Conservation (phyloP, 192 early-diverging fungal genomes). For the Piromyces finnis region DNA sequence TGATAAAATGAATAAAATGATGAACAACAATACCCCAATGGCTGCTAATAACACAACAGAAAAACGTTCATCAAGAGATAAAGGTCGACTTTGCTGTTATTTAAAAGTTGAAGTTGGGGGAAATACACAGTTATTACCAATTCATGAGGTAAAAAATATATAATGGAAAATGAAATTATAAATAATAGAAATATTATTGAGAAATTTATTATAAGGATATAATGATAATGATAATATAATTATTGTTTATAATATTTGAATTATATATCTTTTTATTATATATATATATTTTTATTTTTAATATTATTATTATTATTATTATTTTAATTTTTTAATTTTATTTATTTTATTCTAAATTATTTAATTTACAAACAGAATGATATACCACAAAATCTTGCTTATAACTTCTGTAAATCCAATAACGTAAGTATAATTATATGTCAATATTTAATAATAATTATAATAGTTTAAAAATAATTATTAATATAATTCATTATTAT, state of each 20-base stretch:
- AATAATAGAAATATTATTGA: too few species aligned
- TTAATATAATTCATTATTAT: not conserved
- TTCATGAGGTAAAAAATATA: not conserved
- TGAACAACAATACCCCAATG: not conserved
- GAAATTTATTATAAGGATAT: too few species aligned
- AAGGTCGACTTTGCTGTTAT: conserved; percentile 2
- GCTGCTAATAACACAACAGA: not conserved
- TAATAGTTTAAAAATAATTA: too few species aligned
- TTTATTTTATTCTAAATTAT: not conserved
- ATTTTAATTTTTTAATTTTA: not conserved
- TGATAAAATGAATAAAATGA: not conserved
- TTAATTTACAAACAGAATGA: not conserved
- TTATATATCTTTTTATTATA: too few species aligned
- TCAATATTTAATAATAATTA: too few species aligned
- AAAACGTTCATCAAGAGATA: not conserved
- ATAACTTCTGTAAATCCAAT: conserved; percentile 3
- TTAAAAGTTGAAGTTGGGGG: conserved; percentile 4
- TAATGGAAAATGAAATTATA: too few species aligned
- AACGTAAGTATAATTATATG: not conserved
- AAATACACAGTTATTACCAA: conserved; percentile 4
- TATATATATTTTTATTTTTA: not conserved
- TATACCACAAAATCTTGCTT: conserved; percentile 2
- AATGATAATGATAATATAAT: too few species aligned
- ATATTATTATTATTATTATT: not conserved
- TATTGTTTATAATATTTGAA: too few species aligned